phyloP scores from a whole-genome alignment of 2,329 filamentous ascomycete genomes.

The Apiospora phragmitis region DNA sequence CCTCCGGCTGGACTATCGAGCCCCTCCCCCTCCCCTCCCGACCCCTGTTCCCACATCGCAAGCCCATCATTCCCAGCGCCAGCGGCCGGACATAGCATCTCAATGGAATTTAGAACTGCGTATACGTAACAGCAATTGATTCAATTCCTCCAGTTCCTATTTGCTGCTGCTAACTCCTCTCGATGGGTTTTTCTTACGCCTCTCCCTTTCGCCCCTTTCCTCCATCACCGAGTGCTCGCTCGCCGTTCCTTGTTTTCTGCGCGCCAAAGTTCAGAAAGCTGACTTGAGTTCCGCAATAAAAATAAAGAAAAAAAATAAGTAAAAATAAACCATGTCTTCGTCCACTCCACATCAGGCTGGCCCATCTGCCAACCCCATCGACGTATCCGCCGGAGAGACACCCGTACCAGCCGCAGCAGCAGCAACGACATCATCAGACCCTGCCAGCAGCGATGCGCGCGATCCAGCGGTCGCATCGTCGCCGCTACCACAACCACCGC shows the following conservation, averaged over 20 bases:
- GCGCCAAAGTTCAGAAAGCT: background rate
- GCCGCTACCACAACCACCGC: background rate
- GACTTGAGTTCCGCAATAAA: background rate
- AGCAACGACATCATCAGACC: background rate
- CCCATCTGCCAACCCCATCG: slow-evolving; percentile 3
- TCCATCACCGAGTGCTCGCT: background rate
- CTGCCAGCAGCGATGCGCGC: background rate
- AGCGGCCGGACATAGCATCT: slow-evolving; percentile 2
- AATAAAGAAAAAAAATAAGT: background rate
- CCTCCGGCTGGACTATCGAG: background rate
- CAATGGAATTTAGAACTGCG: slow-evolving; percentile 5
- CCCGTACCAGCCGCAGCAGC: background rate
- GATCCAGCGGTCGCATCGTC: background rate
- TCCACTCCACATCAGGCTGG: background rate
- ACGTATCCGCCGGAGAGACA: slow-evolving; percentile 6
- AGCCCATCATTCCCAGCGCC: background rate
- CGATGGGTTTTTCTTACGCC: background rate
- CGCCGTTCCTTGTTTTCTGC: background rate
- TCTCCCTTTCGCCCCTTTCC: background rate
- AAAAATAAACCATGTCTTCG: background rate
- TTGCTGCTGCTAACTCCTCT: background rate
- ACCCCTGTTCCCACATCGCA: background rate
- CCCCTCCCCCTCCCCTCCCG: background rate
- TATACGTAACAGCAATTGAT: background rate
- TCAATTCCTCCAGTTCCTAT: background rate